A percentile compares a stretch with the other conserved stretches of the same genome.
phyloP scores from a whole-genome alignment of 208 protist species.

The Crithidia sp. region DNA sequence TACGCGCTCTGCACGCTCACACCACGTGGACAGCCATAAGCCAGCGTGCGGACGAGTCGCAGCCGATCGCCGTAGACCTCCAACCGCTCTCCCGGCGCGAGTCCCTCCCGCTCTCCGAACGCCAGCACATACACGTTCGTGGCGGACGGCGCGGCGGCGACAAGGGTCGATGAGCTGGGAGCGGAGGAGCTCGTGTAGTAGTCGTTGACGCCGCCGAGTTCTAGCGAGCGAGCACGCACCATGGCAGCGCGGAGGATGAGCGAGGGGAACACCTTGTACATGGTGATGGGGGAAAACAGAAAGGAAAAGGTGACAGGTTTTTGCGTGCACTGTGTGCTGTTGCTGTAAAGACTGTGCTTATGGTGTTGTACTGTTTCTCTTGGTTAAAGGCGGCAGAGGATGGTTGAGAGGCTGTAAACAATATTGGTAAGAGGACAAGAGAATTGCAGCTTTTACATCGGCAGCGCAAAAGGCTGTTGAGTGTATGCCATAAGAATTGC shows the following conservation, averaged over 20 bases:
- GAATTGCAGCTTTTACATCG: too few relatives aligned
- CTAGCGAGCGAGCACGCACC: slow-evolving; percentile 39
- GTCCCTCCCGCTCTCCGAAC: slow-evolving; percentile 66
- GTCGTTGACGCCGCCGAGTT: slow-evolving; percentile 41
- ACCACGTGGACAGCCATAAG: slow-evolving; percentile 51
- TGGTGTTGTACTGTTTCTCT: too few relatives aligned
- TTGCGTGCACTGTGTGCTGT: too few relatives aligned
- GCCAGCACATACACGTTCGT: slow-evolving; percentile 80
- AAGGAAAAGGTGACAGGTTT: neutral
- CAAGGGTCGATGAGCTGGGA: slow-evolving; percentile 38
- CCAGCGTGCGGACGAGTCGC: slow-evolving; percentile 53
- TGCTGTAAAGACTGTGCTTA: too few relatives aligned
- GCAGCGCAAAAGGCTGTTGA: neutral
- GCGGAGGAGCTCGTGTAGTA: slow-evolving; percentile 45
- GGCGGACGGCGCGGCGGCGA: slow-evolving; percentile 42
- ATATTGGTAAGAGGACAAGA: too few relatives aligned
- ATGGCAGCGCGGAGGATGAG: slow-evolving; percentile 46
- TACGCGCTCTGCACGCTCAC: slow-evolving; percentile 28
- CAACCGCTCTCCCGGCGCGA: slow-evolving; percentile 63
- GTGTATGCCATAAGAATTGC: neutral
- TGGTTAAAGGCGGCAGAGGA: too few relatives aligned
- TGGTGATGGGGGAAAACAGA: neutral
- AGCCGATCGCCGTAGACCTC: slow-evolving; percentile 64
- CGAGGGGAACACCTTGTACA: slow-evolving; percentile 34
- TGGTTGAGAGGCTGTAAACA: too few relatives aligned